Conservation (phyloP, 2,329 filamentous ascomycete species). For the Nemania diffusa region DNA sequence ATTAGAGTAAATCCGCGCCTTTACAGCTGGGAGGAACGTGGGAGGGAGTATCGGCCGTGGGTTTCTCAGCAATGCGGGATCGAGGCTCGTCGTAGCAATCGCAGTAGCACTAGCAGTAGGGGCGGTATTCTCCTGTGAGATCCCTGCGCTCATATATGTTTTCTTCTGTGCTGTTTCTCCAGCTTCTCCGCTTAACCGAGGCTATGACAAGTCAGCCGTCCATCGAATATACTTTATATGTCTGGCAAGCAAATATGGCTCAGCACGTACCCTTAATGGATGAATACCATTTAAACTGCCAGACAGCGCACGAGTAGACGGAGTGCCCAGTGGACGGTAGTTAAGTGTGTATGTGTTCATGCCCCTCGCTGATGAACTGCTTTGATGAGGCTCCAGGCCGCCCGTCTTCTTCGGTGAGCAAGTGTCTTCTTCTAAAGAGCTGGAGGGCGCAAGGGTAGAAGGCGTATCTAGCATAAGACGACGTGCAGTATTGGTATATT, state of each 20-base stretch:
- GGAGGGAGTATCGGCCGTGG: not conserved
- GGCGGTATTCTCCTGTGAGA: not conserved
- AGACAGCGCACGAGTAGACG: not conserved
- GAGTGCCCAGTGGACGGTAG: not conserved
- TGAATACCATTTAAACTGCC: not conserved
- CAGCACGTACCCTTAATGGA: not conserved
- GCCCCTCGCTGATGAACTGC: not conserved
- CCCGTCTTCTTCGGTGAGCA: not conserved
- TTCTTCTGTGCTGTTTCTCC: not conserved
- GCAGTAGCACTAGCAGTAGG: not conserved
- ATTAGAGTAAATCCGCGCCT: conserved; percentile 6
- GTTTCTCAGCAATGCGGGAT: not conserved
- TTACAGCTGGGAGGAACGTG: not conserved
- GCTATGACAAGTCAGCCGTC: conserved; percentile 15
- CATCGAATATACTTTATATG: not conserved
- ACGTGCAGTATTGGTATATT: not conserved
- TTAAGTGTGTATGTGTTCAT: not conserved
- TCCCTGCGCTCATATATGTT: not conserved
- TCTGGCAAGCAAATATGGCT: not conserved
- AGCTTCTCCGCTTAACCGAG: not conserved
- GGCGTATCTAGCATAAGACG: not conserved
- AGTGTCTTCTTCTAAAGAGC: not conserved
- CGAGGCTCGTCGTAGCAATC: not conserved
- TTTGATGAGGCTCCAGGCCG: not conserved
- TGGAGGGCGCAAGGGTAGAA: not conserved